phyloP scores from a whole-genome alignment of 129 eudicot genomes.

The Flaveria trinervia region DNA sequence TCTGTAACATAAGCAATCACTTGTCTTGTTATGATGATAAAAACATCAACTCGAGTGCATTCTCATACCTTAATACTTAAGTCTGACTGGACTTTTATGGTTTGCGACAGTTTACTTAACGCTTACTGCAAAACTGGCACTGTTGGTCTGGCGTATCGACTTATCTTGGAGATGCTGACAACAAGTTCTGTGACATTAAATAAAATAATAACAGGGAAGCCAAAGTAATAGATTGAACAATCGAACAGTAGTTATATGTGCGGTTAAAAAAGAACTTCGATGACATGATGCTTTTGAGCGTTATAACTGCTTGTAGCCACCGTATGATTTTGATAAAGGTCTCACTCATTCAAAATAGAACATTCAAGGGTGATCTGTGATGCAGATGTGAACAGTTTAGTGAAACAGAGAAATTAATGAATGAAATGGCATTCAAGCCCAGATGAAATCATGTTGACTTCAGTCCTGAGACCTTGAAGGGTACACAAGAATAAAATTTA shows the following conservation, averaged over 20 bases:
- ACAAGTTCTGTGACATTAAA: conserved; percentile 67
- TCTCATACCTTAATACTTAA: conserved; percentile 33
- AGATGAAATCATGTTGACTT: conserved; percentile 78
- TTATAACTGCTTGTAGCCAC: conserved; percentile 77
- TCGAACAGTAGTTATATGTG: conserved; percentile 25
- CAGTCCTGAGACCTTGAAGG: conserved; percentile 73
- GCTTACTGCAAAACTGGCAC: conserved; percentile 68
- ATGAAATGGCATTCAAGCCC: conserved; percentile 71
- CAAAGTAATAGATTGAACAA: conserved; percentile 42
- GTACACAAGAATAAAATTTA: conserved; percentile 59
- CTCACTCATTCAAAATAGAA: conserved; percentile 46
- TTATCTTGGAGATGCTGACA: conserved; percentile 50
- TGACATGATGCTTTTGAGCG: conserved; percentile 48
- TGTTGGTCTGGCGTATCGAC: conserved; percentile 45
- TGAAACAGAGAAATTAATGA: conserved; percentile 62
- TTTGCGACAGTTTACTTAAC: conserved; percentile 44
- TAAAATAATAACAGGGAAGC: conserved; percentile 60
- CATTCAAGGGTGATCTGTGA: conserved; percentile 66
- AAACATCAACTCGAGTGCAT: conserved; percentile 57
- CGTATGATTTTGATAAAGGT: conserved; percentile 73
- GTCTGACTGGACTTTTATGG: conserved; percentile 25
- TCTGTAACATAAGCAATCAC: conserved; percentile 48
- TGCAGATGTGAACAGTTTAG: conserved; percentile 67
- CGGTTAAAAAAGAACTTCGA: no score
- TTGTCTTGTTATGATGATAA: conserved; percentile 37